These are phyloP conservation scores for Abrus pulchellus DNA, from an alignment of 306 rosid species.

Conservation along the genomic window DNA sequence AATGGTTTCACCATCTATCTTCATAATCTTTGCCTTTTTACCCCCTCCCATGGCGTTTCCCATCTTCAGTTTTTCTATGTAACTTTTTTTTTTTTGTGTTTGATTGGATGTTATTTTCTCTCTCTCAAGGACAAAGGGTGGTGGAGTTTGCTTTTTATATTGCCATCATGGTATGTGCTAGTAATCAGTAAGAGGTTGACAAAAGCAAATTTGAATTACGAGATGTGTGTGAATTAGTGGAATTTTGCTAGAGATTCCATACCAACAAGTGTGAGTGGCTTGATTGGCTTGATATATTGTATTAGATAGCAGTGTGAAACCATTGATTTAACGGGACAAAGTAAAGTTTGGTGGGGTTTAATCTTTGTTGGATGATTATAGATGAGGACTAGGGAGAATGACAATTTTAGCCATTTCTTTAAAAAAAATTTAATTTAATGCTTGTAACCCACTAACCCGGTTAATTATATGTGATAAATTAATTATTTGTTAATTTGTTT, in stretches of 20 bases:
- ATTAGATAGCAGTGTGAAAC: conserved; percentile 45
- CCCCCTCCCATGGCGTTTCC: conserved; percentile 75
- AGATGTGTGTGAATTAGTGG: conserved; percentile 50
- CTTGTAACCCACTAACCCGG: too few relatives aligned
- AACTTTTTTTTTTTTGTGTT: background rate
- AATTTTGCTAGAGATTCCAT: conserved; percentile 46
- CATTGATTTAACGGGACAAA: background rate
- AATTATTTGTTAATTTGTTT: background rate
- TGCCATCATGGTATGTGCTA: background rate
- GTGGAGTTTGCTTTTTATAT: conserved; percentile 33
- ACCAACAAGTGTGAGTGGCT: background rate
- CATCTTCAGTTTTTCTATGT: conserved; percentile 48
- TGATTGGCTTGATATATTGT: background rate
- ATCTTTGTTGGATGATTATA: background rate
- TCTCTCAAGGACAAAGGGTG: background rate
- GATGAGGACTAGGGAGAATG: background rate
- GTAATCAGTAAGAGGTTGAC: conserved; percentile 32
- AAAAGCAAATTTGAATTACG: conserved; percentile 42
- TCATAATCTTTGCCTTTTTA: conserved; percentile 81
- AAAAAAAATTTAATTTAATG: background rate
- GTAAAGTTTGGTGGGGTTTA: conserved; percentile 35
- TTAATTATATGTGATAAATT: background rate
- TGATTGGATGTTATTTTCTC: background rate
- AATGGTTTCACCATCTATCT: conserved; percentile 76
- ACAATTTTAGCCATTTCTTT: background rate